Conservation (phyloP, 306 rosid species). For the Psophocarpus tetragonolobus region DNA sequence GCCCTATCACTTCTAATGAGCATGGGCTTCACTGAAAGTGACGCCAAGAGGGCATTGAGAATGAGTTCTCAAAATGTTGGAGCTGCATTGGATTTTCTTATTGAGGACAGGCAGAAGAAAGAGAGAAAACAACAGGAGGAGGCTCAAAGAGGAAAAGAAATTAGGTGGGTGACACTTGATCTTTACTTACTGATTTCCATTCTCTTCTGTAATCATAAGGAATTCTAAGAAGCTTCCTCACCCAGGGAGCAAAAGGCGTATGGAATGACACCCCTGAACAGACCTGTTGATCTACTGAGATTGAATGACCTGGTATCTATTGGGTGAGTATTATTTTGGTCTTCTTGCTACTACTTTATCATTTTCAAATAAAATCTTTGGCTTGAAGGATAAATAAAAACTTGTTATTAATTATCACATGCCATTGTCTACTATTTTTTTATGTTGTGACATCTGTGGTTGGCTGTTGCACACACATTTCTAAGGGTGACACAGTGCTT, state of each 20-base stretch:
- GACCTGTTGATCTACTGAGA: background rate
- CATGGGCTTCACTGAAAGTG: background rate
- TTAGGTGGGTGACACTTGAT: background rate
- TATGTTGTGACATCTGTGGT: background rate
- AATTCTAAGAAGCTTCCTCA: background rate
- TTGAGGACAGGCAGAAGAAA: background rate
- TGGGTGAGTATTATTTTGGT: background rate
- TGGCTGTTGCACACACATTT: background rate
- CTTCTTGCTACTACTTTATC: background rate
- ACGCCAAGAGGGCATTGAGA: background rate
- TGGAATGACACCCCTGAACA: background rate
- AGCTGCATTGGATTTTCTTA: background rate
- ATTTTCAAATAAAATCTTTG: background rate
- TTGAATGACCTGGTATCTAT: background rate
- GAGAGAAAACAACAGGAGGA: background rate
- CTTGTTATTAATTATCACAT: background rate
- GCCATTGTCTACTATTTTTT: background rate
- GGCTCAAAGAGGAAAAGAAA: background rate
- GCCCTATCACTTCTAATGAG: background rate
- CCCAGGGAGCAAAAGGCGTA: background rate
- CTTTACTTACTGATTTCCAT: background rate
- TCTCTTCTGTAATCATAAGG: background rate
- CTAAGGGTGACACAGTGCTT: background rate
- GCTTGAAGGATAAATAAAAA: background rate
- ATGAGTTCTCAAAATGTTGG: background rate